phyloP scores from a whole-genome alignment of 106 monocot genomes.

The Alisma plantagoaquatica region DNA sequence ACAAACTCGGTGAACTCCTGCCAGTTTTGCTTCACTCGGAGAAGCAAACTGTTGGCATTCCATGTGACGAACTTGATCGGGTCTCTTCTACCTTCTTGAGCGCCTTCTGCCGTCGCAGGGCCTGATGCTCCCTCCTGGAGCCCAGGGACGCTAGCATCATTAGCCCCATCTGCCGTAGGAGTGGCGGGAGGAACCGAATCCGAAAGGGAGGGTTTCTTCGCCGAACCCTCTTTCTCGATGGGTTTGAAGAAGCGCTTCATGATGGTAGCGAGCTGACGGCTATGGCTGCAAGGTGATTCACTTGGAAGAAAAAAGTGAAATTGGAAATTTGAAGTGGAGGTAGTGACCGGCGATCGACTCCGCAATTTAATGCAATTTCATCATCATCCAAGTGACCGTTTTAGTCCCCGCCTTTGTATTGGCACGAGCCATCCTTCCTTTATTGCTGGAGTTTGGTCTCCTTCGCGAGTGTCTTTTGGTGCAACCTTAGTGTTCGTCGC shows the following conservation, averaged over 20 bases:
- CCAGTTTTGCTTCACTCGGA: conserved; percentile 85
- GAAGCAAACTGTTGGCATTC: conserved; percentile 97
- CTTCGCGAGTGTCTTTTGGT: too few species aligned
- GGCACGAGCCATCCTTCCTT: too few species aligned
- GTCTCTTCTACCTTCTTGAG: conserved; percentile 13
- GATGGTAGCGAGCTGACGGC: background rate
- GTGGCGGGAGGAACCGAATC: too few species aligned
- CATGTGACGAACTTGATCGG: conserved; percentile 85
- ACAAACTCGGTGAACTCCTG: conserved; percentile 64
- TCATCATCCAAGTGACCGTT: too few species aligned
- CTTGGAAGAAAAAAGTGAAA: too few species aligned
- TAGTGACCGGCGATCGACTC: too few species aligned
- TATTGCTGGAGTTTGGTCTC: too few species aligned
- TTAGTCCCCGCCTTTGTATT: too few species aligned
- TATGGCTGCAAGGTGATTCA: too few species aligned
- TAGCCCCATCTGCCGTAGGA: background rate
- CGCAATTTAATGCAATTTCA: too few species aligned
- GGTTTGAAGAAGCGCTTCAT: conserved; percentile 99
- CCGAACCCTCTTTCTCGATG: conserved; percentile 59
- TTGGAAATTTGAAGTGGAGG: too few species aligned
- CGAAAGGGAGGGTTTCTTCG: conserved; percentile 45
- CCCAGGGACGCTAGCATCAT: background rate
- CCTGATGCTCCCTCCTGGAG: background rate
- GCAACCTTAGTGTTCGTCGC: too few species aligned
- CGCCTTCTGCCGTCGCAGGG: background rate